A percentile compares a stretch with the other conserved stretches of the same genome.
phyloP scores from a whole-genome alignment of 768 basidiomycete species.

The Auricularia cornea region DNA sequence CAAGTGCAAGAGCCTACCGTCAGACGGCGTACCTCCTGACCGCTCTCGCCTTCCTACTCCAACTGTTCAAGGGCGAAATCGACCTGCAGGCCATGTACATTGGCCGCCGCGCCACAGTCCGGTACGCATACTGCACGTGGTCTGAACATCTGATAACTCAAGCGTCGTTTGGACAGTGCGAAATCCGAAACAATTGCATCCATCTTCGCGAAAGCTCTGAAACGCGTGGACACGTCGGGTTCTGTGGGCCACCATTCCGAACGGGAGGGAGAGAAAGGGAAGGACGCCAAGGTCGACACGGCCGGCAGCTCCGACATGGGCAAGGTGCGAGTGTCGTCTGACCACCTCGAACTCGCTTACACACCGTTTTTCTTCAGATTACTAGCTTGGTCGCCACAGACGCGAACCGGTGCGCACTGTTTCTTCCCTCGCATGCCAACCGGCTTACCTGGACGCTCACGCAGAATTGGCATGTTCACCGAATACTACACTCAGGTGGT shows the following conservation, averaged over 20 bases:
- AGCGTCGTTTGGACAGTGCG: not conserved
- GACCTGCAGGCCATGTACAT: not conserved
- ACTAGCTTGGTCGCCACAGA: not conserved
- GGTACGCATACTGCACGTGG: too few relatives aligned
- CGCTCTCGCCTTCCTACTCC: not conserved
- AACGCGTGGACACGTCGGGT: not conserved
- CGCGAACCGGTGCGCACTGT: not conserved
- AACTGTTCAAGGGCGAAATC: not conserved
- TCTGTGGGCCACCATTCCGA: not conserved
- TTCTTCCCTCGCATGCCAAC: not conserved
- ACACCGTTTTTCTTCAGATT: not conserved
- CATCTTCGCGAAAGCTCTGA: not conserved
- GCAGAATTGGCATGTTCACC: not conserved
- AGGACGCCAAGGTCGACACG: not conserved
- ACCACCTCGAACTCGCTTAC: not conserved
- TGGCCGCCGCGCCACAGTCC: not conserved
- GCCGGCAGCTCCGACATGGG: constrained; percentile 1
- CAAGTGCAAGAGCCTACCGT: not conserved
- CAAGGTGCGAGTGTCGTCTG: not conserved
- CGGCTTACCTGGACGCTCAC: not conserved
- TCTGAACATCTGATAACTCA: too few relatives aligned
- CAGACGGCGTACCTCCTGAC: not conserved
- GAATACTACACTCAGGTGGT: not conserved
- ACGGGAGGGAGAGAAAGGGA: not conserved
- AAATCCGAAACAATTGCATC: not conserved